Base-by-base conservation (phyloP, 1,284 basidiomycete species). In the Microbotryum saponariae region DNA sequence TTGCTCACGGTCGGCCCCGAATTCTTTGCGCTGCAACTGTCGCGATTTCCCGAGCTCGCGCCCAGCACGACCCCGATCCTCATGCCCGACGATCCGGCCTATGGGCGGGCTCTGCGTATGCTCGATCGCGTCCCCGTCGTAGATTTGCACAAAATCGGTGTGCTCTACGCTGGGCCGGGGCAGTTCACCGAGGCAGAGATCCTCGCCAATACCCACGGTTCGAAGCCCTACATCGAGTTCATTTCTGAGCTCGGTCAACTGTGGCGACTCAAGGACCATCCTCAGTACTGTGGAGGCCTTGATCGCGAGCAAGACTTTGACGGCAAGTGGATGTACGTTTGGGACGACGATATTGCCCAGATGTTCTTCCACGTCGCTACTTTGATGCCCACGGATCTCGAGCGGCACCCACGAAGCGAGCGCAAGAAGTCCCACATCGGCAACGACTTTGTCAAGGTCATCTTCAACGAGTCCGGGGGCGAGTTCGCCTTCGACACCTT, bases 311-410 rank as follows among this genome's bases (percentile, higher is more conserved):
- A 87, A 70, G 92, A 97, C 74, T 85, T 88, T 25, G 91, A 97
- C 67, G 80, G 80, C 29, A 75, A 78, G 75, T 94, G 91, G 72
- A 89, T 91, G 0, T 98, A 98, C 73, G 92, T 93, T 0, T 98
- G 94, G 93, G 93, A 91, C 87, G 92, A 99, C 76, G 92, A 97
- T 72, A 93, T 97, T 51, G 86, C 88, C 20, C 96, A 98, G 74
- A 85, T 97, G 62, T 82, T 97, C 57, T 99, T 91, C 76, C 96
- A 98, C 76, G 88, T 91, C 1, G 89, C 94, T 3, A 98, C 96
- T 1, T 85, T 99, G 77, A 98, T 98, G 96, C 96, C 96, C 3
- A 87, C 84, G 56, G 76, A 79, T n/a, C 65, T 55, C 48, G 74
- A 81, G 7, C 75, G 82, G 58, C 87, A 91, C 72, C 82, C 83